These are phyloP conservation scores for Lentinula boryana DNA, from an alignment of 768 basidiomycete genomes.

Conservation along the genomic window DNA sequence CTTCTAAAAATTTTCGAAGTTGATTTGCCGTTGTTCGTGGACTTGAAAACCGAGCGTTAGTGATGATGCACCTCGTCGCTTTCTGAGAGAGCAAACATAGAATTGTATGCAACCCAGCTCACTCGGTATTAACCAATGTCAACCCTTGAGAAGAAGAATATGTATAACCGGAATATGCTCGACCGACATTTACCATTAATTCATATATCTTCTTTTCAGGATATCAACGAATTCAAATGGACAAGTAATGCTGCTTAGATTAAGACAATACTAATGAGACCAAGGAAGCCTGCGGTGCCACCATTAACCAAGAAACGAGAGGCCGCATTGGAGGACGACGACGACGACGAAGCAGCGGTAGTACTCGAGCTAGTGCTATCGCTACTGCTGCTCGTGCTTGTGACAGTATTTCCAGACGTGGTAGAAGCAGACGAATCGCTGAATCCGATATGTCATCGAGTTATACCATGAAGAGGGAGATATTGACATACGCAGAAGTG, in stretches of 20 bases:
- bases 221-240: neutral
- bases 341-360: slow-evolving; percentile 13
- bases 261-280: slow-evolving; percentile 43
- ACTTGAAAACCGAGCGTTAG: too few relatives aligned
- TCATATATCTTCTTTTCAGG: too few relatives aligned
- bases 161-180: too few relatives aligned
- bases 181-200: too few relatives aligned
- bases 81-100: too few relatives aligned
- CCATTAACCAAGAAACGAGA: slow-evolving; percentile 17
- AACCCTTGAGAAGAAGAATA: too few relatives aligned
- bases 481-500: neutral
- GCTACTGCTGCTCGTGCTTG: neutral
- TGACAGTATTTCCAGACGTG: neutral
- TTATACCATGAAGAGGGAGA: neutral
- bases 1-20: too few relatives aligned
- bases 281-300: slow-evolving; percentile 38
- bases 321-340: slow-evolving; percentile 18
- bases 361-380: slow-evolving; percentile 6
- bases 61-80: too few relatives aligned
- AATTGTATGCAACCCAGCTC: too few relatives aligned
- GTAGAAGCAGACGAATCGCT: neutral
- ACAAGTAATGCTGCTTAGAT: slow-evolving; percentile 23
- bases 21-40: too few relatives aligned
- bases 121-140: too few relatives aligned
- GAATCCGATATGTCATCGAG: neutral